These are phyloP conservation scores for Ascochyta lentis DNA, from an alignment of 2,329 filamentous ascomycete species.

Conservation along the genomic window DNA sequence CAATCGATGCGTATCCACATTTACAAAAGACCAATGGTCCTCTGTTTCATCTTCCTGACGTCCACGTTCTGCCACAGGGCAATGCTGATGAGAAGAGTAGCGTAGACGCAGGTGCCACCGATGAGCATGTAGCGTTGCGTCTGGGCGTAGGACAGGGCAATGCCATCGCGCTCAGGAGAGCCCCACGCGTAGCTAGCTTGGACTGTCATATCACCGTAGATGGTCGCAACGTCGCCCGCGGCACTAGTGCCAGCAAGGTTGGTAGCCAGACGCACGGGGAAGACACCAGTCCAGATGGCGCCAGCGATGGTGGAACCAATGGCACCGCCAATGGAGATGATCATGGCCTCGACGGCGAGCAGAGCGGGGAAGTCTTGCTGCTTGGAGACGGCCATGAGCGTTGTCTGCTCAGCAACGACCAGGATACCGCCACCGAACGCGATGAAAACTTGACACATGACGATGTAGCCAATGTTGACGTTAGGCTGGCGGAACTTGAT, in stretches of 20 bases:
- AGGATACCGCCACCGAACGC: constrained; percentile 43
- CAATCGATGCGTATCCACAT: not conserved
- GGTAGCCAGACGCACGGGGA: constrained; percentile 57
- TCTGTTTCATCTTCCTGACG: constrained; percentile 42
- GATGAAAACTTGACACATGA: constrained; percentile 48
- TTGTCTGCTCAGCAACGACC: constrained; percentile 44
- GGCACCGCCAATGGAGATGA: constrained; percentile 61
- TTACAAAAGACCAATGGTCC: constrained; percentile 41
- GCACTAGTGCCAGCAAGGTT: constrained; percentile 56
- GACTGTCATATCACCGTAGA: constrained; percentile 61
- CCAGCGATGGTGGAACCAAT: constrained; percentile 62
- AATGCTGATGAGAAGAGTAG: constrained; percentile 31
- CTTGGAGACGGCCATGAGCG: constrained; percentile 43
- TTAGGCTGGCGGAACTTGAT: constrained; percentile 48
- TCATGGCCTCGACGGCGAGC: constrained; percentile 61
- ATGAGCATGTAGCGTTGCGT: constrained; percentile 49
- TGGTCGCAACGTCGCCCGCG: constrained; percentile 44
- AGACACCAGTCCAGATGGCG: constrained; percentile 69
- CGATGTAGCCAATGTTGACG: constrained; percentile 43
- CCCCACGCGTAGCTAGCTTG: constrained; percentile 63
- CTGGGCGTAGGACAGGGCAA: constrained; percentile 47
- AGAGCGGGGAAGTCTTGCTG: constrained; percentile 44
- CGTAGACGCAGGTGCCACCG: constrained; percentile 40
- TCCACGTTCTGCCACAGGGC: constrained; percentile 42
- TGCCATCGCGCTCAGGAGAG: constrained; percentile 55